A percentile compares a stretch with the other conserved stretches of the same genome.
These are phyloP conservation scores for Penicillium psychrofluorescens DNA, from an alignment of 495 filamentous ascomycete genomes.

Conservation along the genomic window DNA sequence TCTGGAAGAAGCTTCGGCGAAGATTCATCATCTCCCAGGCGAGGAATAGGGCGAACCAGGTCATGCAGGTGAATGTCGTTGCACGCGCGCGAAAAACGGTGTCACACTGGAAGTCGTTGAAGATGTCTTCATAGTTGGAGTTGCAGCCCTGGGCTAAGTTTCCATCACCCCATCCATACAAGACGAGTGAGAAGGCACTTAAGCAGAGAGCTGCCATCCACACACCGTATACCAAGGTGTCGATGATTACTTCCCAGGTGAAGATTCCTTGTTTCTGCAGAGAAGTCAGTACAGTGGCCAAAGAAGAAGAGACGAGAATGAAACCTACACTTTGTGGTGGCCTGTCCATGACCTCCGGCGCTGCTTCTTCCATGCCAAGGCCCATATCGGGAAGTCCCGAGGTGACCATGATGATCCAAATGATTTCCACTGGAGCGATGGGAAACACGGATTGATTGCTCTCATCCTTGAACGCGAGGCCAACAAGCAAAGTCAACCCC, in stretches of 20 bases:
- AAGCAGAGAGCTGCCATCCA: conserved; percentile 67
- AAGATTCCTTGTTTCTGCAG: conserved; percentile 59
- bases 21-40: conserved; percentile 70
- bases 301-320: conserved; percentile 1
- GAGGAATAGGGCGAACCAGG: conserved; percentile 67
- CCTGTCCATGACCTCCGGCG: conserved; percentile 58
- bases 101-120: conserved; percentile 40
- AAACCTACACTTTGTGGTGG: conserved; percentile 52
- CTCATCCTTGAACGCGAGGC: conserved; percentile 63
- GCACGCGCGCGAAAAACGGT: conserved; percentile 66
- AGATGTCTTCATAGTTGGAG: conserved; percentile 36
- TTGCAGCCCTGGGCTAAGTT: conserved; percentile 58
- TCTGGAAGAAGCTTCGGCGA: conserved; percentile 60
- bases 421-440: conserved; percentile 63
- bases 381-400: conserved; percentile 70
- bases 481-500: conserved; percentile 60
- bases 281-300: conserved; percentile 21
- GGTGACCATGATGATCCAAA: conserved; percentile 76
- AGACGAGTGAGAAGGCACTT: conserved; percentile 54
- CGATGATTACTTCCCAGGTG: conserved; percentile 58
- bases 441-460: conserved; percentile 62
- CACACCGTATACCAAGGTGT: conserved; percentile 62
- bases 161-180: conserved; percentile 61
- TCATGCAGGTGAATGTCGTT: conserved; percentile 64
- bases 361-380: conserved; percentile 61